Percentiles rank a stretch among this genome's conserved stretches.
phyloP scores from a whole-genome alignment of 257 asterid genomes.

The Solanum medicagineum region DNA sequence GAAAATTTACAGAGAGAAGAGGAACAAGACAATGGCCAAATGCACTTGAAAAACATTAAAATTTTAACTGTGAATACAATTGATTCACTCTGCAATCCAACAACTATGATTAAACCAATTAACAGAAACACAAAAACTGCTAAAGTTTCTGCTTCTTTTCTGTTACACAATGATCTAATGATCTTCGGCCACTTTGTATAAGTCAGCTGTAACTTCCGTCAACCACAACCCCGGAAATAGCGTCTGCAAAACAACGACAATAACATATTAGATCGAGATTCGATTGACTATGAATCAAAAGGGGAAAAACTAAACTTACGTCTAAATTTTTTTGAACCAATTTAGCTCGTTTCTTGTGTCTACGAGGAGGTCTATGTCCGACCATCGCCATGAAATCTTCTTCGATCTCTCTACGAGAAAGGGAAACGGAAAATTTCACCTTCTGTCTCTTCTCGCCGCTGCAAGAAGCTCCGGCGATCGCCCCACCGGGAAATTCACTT shows the following conservation, averaged over 20 bases:
- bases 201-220: conserved; percentile 5
- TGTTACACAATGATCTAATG: not conserved
- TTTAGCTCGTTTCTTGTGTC: conserved; percentile 11
- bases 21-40: not conserved
- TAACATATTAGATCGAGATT: not conserved
- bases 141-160: not conserved
- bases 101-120: not conserved
- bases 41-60: not conserved
- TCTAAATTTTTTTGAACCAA: conserved; percentile 4
- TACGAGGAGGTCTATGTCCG: conserved; percentile 4
- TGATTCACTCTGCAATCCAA: not conserved
- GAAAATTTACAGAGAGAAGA: not conserved
- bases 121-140: conserved; percentile 6
- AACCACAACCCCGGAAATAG: conserved; percentile 10
- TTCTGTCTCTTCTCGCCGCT: not conserved
- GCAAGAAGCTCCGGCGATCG: not conserved
- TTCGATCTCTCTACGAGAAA: conserved; percentile 1
- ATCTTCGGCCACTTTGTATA: conserved; percentile 9
- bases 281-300: not conserved
- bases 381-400: conserved; percentile 10
- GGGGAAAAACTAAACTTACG: not conserved
- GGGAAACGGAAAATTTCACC: conserved; percentile 1
- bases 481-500: conserved; percentile 5
- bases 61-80: not conserved
- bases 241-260: conserved; percentile 1